Evolutionary conservation across 1,284 basidiomycete genomes (phyloP).

Genomic region (Apiotrichum akiyoshidainum): DNA sequence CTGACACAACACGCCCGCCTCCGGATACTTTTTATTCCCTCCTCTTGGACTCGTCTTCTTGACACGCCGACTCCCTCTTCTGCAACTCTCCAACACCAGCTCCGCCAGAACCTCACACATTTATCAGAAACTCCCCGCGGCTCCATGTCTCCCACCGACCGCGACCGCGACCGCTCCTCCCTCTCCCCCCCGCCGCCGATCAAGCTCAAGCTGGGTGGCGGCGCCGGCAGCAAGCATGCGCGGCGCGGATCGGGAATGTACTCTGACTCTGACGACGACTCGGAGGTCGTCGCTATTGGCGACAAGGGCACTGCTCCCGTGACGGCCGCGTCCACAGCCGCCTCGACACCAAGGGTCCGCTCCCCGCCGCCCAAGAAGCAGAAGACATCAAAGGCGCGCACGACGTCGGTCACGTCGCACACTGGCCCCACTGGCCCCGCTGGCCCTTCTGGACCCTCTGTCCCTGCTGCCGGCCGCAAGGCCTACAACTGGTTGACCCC

Average conservation of each 20-base stretch:
- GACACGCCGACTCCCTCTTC: neutral
- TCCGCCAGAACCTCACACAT: slow-evolving; percentile 12
- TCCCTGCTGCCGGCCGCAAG: slow-evolving; percentile 29
- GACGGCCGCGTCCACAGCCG: neutral
- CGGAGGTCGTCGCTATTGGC: neutral
- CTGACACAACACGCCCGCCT: too few relatives aligned
- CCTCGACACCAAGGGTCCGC: neutral
- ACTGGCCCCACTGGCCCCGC: neutral
- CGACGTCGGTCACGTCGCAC: neutral
- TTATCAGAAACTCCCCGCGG: neutral
- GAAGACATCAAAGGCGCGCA: neutral
- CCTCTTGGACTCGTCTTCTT: too few relatives aligned
- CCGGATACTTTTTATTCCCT: neutral
- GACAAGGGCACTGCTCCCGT: neutral
- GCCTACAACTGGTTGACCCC: slow-evolving; percentile 46
- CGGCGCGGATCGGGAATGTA: slow-evolving; percentile 19
- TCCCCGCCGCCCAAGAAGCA: slow-evolving; percentile 17
- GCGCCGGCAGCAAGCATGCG: slow-evolving; percentile 17
- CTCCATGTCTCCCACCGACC: slow-evolving; percentile 4
- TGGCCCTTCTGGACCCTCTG: slow-evolving; percentile 11
- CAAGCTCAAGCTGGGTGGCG: slow-evolving; percentile 30
- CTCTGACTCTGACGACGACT: slow-evolving; percentile 38
- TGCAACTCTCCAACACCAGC: slow-evolving; percentile 4
- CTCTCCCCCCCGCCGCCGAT: slow-evolving; percentile 39
- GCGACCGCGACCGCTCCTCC: slow-evolving; percentile 29